These are phyloP conservation scores for Quercus alba DNA, from an alignment of 306 rosid genomes.

Conservation along the genomic window DNA sequence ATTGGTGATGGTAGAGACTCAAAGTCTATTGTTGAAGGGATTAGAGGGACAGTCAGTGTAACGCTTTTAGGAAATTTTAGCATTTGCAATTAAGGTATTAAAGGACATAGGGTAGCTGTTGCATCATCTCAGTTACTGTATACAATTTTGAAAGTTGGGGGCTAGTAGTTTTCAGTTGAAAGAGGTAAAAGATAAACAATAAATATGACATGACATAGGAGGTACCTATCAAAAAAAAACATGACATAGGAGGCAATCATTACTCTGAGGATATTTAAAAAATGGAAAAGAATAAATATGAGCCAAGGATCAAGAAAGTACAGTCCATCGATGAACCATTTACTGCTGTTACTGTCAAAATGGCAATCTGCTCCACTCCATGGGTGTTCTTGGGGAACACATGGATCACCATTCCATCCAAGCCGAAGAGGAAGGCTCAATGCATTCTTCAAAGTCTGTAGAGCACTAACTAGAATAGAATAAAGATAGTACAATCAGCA, in stretches of 20 bases:
- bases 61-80: neutral
- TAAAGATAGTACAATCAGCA: neutral
- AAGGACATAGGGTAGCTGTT: neutral
- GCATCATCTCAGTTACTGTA: neutral
- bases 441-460: conserved; percentile 65
- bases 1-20: neutral
- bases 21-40: neutral
- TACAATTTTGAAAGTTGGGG: neutral
- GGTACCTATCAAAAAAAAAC: no score
- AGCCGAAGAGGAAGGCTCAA: conserved; percentile 88
- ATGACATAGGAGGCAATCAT: conserved; percentile 2
- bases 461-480: conserved; percentile 70
- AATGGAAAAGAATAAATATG: conserved; percentile 17
- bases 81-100: neutral
- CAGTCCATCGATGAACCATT: conserved; percentile 96
- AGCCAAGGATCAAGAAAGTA: conserved; percentile 42
- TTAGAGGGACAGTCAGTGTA: neutral
- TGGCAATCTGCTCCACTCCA: conserved; percentile 95
- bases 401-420: conserved; percentile 99
- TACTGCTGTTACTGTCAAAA: conserved; percentile 49
- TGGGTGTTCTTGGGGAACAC: conserved; percentile 97
- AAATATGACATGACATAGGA: conserved; percentile 1
- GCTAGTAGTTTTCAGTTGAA: neutral
- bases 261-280: conserved; percentile 10
- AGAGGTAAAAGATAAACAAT: neutral